phyloP scores from a whole-genome alignment of 345 rosid genomes.

The Hypericum perforatum region DNA sequence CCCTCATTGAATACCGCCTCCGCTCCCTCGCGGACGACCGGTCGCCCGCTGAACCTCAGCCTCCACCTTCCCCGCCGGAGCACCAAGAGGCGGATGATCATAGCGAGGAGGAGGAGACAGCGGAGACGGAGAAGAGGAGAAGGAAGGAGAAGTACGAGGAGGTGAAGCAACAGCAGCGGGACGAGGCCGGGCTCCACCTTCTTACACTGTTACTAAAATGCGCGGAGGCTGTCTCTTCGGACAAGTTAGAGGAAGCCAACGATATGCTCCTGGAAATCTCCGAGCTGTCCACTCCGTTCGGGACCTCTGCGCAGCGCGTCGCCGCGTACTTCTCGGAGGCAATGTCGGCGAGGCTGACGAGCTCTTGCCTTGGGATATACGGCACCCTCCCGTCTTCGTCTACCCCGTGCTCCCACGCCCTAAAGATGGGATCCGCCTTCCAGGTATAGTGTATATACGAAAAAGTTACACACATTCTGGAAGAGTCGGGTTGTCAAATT shows the following conservation, averaged over 20 bases:
- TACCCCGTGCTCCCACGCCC: conserved; percentile 42
- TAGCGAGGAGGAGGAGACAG: no score
- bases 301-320: conserved; percentile 93
- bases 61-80: no score
- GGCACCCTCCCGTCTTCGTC: conserved; percentile 48
- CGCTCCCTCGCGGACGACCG: conserved; percentile 52
- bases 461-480: no score
- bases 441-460: conserved; percentile 34
- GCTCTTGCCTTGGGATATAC: conserved; percentile 78
- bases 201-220: conserved; percentile 85
- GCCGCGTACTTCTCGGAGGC: conserved; percentile 99
- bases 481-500: no score
- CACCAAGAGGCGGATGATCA: no score
- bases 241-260: conserved; percentile 82
- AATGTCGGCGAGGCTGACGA: conserved; percentile 82
- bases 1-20: conserved; percentile 72
- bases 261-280: conserved; percentile 84
- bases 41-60: background rate
- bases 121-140: no score
- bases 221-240: conserved; percentile 92
- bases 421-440: conserved; percentile 86
- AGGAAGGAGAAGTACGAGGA: conserved; percentile 47
- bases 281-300: conserved; percentile 80
- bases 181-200: conserved; percentile 85
- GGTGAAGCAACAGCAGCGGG: conserved; percentile 60